Percentiles rank a stretch among this genome's conserved stretches.
phyloP scores from a whole-genome alignment of 2,329 filamentous ascomycete genomes.

The Calycina marina region DNA sequence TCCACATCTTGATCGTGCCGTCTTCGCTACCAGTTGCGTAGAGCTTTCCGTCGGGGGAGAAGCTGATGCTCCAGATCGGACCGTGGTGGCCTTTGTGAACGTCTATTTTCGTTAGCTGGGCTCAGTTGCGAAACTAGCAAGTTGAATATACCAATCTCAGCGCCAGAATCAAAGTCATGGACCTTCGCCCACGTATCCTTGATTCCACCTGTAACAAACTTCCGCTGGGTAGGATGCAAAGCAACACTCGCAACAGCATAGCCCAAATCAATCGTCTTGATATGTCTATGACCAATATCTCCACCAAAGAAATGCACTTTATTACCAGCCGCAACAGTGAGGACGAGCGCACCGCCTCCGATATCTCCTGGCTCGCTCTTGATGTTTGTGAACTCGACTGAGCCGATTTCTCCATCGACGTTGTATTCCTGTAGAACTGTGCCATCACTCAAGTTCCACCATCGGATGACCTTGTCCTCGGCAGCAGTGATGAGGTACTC shows the following conservation, averaged over 20 bases:
- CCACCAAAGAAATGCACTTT: conserved; percentile 87
- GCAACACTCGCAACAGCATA: conserved; percentile 87
- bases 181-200: conserved; percentile 95
- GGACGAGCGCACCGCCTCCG: conserved; percentile 52
- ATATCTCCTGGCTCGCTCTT: conserved; percentile 46
- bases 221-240: conserved; percentile 65
- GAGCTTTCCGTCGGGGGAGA: conserved; percentile 87
- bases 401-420: conserved; percentile 76
- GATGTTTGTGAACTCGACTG: conserved; percentile 72
- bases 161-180: conserved; percentile 73
- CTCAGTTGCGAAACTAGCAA: not conserved
- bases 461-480: conserved; percentile 79
- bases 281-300: conserved; percentile 46
- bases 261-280: conserved; percentile 68
- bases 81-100: conserved; percentile 95
- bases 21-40: conserved; percentile 96
- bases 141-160: conserved; percentile 50
- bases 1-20: conserved; percentile 75
- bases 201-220: conserved; percentile 80
- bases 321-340: conserved; percentile 90
- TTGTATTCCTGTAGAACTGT: conserved; percentile 61
- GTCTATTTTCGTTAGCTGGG: conserved; percentile 35
- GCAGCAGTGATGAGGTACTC: conserved; percentile 84
- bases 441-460: conserved; percentile 78
- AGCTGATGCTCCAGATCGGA: conserved; percentile 90